Base-by-base conservation (phyloP, 345 rosid species). In the Melastoma malabathricum region DNA sequence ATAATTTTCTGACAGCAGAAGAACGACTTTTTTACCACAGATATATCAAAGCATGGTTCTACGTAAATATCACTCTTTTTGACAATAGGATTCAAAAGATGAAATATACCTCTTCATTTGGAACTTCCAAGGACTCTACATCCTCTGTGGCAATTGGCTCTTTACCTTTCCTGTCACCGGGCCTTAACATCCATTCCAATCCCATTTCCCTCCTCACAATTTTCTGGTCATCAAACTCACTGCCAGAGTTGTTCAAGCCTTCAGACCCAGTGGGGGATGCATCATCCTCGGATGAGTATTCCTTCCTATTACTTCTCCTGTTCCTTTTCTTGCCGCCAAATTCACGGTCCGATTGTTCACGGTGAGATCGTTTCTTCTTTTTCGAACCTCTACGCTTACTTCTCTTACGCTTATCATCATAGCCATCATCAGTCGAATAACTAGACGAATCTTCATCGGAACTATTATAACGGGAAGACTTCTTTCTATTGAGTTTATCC, bases 141-240 rank as follows among this genome's bases (percentile, higher is more conserved):
- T 71, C 73, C 45, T 58, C 72, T 41, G 16, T 63, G 22, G 60
- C 51, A 15, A 64, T 25, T 52, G 80, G 71, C 46, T 22, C 60
- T 49, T 48, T 70, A 43, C 71, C 75, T 5, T 60, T 41, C 58
- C 58, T 72, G n/a, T 60, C 68, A 8, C 75, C 69, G 15, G 96
- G 89, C 52, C 72, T 75, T 29, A 87, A 68, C 98, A 92, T 92
- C 85, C 87, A 92, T 50, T 82, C 96, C 25, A 92, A 74, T 14
- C 96, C 98, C 61, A 72, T 74, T 43, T 71, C 82, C 57, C 70
- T 82, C 54, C 98, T 80, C 22, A 51, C 77, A 64, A 71, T 75
- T 38, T 82, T 80, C 45, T 66, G 68, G 5, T 73, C 71, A 46
- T 60, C 69, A 59, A 57, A 25, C 19, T 45, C 48, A 75, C 60